phyloP scores from a whole-genome alignment of 805 yeast genomes.

The Torulaspora franciscae region DNA sequence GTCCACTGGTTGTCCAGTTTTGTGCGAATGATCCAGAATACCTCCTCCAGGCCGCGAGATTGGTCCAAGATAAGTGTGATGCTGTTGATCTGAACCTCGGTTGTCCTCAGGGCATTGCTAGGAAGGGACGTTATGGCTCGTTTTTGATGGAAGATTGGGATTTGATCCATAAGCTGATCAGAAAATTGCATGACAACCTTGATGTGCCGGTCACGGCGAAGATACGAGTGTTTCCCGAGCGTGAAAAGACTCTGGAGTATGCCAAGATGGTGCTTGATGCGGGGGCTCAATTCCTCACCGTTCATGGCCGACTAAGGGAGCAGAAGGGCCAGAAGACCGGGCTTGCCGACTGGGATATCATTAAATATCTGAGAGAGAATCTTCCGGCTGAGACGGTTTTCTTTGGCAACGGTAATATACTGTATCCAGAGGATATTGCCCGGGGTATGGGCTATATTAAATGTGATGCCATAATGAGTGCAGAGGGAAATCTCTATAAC shows the following conservation, averaged over 20 bases:
- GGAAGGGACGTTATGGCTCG: constrained; percentile 91
- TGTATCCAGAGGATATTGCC: constrained; percentile 78
- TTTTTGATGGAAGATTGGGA: constrained; percentile 98
- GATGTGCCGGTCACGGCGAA: constrained; percentile 92
- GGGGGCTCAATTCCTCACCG: constrained; percentile 92
- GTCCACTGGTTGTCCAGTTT: constrained; percentile 90
- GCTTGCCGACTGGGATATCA: constrained; percentile 84
- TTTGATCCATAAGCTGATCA: constrained; percentile 64
- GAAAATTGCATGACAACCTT: constrained; percentile 65
- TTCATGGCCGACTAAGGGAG: constrained; percentile 94
- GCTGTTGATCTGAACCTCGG: constrained; percentile 95
- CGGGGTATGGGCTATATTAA: constrained; percentile 59
- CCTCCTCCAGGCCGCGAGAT: constrained; percentile 72
- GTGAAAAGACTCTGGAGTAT: constrained; percentile 76
- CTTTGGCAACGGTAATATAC: constrained; percentile 91
- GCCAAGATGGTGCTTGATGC: constrained; percentile 86
- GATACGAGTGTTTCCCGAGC: constrained; percentile 81
- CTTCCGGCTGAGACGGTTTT: constrained; percentile 77
- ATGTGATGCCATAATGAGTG: constrained; percentile 95
- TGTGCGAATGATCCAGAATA: constrained; percentile 94
- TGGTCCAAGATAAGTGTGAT: constrained; percentile 79
- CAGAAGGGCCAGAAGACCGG: constrained; percentile 98
- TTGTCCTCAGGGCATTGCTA: constrained; percentile 97
- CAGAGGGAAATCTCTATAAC: constrained; percentile 90
- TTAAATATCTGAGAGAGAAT: constrained; percentile 70